Conservation (phyloP, 495 filamentous ascomycete genomes). For the Daldinia bambusicola region DNA sequence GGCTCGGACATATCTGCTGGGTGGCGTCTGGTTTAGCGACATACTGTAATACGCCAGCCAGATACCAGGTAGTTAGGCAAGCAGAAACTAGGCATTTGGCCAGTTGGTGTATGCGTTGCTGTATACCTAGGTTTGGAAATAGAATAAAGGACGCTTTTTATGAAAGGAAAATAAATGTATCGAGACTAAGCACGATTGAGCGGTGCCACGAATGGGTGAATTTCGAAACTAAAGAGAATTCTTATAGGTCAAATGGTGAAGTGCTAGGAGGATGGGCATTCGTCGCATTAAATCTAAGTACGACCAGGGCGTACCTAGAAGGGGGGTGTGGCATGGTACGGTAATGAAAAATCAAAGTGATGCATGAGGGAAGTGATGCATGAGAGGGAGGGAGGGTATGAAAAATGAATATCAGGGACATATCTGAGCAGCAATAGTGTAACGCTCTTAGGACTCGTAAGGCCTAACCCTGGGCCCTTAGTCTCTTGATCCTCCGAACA, state of each 20-base stretch:
- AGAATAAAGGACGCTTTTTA: neutral
- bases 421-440: conserved; percentile 23
- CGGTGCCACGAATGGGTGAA: neutral
- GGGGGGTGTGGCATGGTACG: neutral
- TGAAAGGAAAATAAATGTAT: neutral
- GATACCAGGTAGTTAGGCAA: neutral
- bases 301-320: neutral
- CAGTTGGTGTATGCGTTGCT: neutral
- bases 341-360: neutral
- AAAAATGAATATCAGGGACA: conserved; percentile 17
- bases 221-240: neutral
- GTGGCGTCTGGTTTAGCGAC: conserved; percentile 2
- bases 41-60: neutral
- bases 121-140: neutral
- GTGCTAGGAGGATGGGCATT: neutral
- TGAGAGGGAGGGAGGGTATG: neutral
- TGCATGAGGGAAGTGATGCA: neutral
- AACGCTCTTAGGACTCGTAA: conserved; percentile 32
- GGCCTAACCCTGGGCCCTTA: neutral
- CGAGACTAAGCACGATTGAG: neutral
- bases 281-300: neutral
- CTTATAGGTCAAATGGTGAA: neutral
- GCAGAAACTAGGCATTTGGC: neutral
- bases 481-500: neutral
- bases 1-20: conserved; percentile 22